phyloP scores from a whole-genome alignment of 176 grass and related monocot genomes.

The Paspalum notatum region DNA sequence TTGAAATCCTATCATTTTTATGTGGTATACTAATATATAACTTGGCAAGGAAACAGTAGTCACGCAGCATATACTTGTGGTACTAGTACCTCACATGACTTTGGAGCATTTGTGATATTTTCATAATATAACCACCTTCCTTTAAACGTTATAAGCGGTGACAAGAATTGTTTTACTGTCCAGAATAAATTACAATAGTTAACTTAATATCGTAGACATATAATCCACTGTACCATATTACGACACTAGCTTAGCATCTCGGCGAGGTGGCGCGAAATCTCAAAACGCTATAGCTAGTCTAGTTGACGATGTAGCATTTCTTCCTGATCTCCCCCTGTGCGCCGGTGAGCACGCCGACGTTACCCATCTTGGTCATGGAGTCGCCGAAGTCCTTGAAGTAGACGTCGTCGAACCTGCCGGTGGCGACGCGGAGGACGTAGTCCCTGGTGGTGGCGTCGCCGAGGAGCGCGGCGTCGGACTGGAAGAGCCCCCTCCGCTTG shows the following conservation, averaged over 20 bases:
- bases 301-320: slow-evolving; percentile 53
- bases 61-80: too few species aligned
- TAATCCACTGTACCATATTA: slow-evolving; percentile 57
- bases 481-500: slow-evolving; percentile 54
- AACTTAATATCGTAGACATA: slow-evolving; percentile 31
- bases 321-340: slow-evolving; percentile 61
- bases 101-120: too few species aligned
- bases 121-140: too few species aligned
- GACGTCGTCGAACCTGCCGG: slow-evolving; percentile 22
- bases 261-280: neutral
- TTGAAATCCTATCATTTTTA: too few species aligned
- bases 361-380: slow-evolving; percentile 76
- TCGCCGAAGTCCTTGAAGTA: slow-evolving; percentile 62
- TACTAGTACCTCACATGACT: too few species aligned
- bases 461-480: slow-evolving; percentile 66
- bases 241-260: slow-evolving; percentile 3
- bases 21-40: too few species aligned
- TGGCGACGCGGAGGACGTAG: slow-evolving; percentile 53
- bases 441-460: slow-evolving; percentile 45
- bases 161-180: too few species aligned
- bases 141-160: too few species aligned
- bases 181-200: neutral
- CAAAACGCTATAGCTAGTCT: neutral
- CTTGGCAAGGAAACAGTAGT: too few species aligned
- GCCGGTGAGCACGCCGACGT: slow-evolving; percentile 55